Base-by-base conservation (phyloP, 805 yeast genomes). In the Teunomyces barrocoloradensis region DNA sequence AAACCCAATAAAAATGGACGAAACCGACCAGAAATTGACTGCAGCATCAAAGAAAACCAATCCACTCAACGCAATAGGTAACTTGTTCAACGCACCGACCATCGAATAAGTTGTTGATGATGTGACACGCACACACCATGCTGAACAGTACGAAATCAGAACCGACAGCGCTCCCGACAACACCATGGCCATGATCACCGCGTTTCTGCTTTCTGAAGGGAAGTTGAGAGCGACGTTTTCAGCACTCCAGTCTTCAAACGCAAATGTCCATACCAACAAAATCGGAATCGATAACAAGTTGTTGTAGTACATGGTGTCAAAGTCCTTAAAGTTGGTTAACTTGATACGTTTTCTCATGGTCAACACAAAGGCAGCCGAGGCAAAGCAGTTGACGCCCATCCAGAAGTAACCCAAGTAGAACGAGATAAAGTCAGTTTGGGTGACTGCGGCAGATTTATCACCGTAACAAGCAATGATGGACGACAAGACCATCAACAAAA, bases 111-210 rank as follows among this genome's bases (percentile, higher is more conserved):
- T 94, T 47, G 99, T 94, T 23, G 98, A 91, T 18, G 97, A 89
- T 38, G 99, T 94, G 54, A 94, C 98, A 76, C 99, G 89, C 56
- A 94, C 96, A 81, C 99, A 94, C 99, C 99, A 94, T 52, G 97
- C 99, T 10, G 98, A 90, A 72, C 97, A 89, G 81, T 94, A 94
- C 39, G 98, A 92, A 67, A 94, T 94, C 75, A 96, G 97, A 45
- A 94, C 96, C 28, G 97, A 86, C 39, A 96, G 85, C 58, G 88
- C 81, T 70, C 99, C 99, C 32, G 97, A 89, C 64, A 92, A 80
- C 53, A 94, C 61, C 96, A 94, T 91, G 59, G 89, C 84, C 39
- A 84, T 69, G 53, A 89, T 78, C 49, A 89, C 80, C 38, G 92
- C 78, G 53, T 74, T 69, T 66, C 91, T 80, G 58, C 80, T 75